A percentile compares a stretch with the other conserved stretches of the same genome.
Conservation (phyloP, 306 rosid species). For the Ormosia semicastrata region DNA sequence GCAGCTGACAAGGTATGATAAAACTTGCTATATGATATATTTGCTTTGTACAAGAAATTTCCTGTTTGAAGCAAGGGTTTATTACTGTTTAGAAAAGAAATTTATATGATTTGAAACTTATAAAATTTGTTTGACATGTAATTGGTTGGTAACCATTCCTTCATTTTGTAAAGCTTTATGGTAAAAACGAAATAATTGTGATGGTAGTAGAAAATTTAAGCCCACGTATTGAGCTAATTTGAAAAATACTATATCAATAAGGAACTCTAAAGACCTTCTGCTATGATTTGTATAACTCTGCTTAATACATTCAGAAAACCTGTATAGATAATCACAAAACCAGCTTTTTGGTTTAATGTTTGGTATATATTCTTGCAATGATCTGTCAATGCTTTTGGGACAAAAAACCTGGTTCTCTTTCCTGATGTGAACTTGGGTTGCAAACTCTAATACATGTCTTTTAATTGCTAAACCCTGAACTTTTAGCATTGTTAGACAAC, state of each 20-base stretch:
- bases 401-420: neutral
- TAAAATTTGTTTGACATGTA: neutral
- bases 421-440: neutral
- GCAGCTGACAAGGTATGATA: constrained; percentile 56
- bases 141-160: neutral
- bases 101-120: neutral
- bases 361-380: neutral
- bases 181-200: neutral
- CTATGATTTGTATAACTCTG: no score
- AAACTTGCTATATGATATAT: constrained; percentile 7
- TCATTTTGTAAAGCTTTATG: neutral
- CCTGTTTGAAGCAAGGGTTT: neutral
- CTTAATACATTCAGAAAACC: neutral
- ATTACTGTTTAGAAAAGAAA: neutral
- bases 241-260: neutral
- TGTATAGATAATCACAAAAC: neutral
- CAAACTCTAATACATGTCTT: neutral
- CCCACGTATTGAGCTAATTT: neutral
- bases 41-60: neutral
- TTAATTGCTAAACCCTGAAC: neutral
- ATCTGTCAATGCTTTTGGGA: neutral
- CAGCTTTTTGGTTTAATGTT: neutral
- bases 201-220: neutral
- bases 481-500: neutral
- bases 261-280: neutral